phyloP scores from a whole-genome alignment of 2,329 filamentous ascomycete species.

The Colletotrichum sublineola region DNA sequence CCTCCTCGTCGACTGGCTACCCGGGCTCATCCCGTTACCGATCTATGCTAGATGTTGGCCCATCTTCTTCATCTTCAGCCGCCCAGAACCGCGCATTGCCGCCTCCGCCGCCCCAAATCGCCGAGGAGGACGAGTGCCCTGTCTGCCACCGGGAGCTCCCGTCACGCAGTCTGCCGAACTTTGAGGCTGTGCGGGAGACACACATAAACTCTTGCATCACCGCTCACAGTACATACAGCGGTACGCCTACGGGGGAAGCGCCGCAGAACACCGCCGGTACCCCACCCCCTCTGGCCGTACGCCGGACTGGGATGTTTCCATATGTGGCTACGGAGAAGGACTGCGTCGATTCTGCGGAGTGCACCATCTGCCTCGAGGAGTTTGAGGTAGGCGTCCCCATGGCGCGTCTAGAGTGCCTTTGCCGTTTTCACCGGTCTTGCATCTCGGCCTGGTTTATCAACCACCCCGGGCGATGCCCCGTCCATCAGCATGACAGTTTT shows the following conservation, averaged over 20 bases:
- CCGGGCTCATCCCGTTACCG: conserved; percentile 45
- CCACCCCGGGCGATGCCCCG: conserved; percentile 73
- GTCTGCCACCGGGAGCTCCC: conserved; percentile 81
- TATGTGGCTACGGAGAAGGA: conserved; percentile 77
- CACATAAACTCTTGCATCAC: conserved; percentile 72
- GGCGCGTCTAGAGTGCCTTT: conserved; percentile 76
- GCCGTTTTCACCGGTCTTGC: conserved; percentile 72
- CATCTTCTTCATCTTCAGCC: conserved; percentile 53
- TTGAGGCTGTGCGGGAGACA: conserved; percentile 66
- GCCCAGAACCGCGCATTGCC: conserved; percentile 55
- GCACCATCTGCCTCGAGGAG: conserved; percentile 77
- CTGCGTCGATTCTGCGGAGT: conserved; percentile 76
- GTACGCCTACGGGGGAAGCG: conserved; percentile 47
- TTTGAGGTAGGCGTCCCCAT: conserved; percentile 73
- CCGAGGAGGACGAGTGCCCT: conserved; percentile 84
- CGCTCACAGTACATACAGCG: conserved; percentile 65
- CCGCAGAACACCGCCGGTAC: conserved; percentile 43
- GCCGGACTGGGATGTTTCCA: conserved; percentile 72
- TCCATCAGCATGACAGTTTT: conserved; percentile 74
- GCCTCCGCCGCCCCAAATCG: conserved; percentile 63
- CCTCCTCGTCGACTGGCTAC: conserved; percentile 45
- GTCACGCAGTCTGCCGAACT: conserved; percentile 65
- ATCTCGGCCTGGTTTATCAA: conserved; percentile 74
- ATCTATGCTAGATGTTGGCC: conserved; percentile 51
- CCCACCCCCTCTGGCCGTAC: conserved; percentile 52